phyloP scores from a whole-genome alignment of 2,329 filamentous ascomycete species.

The Colletotrichum tanaceti region DNA sequence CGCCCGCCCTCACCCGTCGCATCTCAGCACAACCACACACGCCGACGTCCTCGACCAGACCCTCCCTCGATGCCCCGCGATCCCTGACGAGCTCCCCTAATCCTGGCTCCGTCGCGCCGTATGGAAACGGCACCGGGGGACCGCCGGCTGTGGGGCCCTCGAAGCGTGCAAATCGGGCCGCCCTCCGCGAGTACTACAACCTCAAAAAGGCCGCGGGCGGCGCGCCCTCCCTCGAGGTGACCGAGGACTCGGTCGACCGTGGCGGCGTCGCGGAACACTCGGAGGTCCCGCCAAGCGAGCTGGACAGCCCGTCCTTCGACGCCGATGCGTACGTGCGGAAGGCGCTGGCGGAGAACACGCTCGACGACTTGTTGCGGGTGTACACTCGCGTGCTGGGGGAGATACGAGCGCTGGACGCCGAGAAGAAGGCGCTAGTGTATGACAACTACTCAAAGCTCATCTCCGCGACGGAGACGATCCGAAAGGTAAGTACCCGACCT shows the following conservation, averaged over 20 bases:
- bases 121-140: constrained; percentile 41
- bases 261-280: constrained; percentile 49
- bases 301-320: constrained; percentile 80
- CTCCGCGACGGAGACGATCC: constrained; percentile 94
- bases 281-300: constrained; percentile 74
- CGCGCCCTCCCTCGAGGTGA: constrained; percentile 56
- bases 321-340: constrained; percentile 74
- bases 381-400: constrained; percentile 82
- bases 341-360: constrained; percentile 69
- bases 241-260: constrained; percentile 51
- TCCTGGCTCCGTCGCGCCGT: constrained; percentile 49
- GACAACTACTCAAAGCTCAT: constrained; percentile 99
- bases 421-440: constrained; percentile 97
- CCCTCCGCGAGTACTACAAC: constrained; percentile 95
- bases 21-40: constrained; percentile 65
- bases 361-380: constrained; percentile 76
- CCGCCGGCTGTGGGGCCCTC: constrained; percentile 47
- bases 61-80: constrained; percentile 74
- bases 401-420: constrained; percentile 89
- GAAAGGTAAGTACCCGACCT: constrained; percentile 64
- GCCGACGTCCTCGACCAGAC: constrained; percentile 79
- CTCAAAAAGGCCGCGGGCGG: constrained; percentile 66
- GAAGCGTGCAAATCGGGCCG: constrained; percentile 79
- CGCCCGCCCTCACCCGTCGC: constrained; percentile 68
- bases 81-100: constrained; percentile 70